Evolutionary conservation across 176 grass and related monocot genomes (phyloP), one percentile per base, ranked within the genome.

Genomic region (Carex myosuroides): DNA sequence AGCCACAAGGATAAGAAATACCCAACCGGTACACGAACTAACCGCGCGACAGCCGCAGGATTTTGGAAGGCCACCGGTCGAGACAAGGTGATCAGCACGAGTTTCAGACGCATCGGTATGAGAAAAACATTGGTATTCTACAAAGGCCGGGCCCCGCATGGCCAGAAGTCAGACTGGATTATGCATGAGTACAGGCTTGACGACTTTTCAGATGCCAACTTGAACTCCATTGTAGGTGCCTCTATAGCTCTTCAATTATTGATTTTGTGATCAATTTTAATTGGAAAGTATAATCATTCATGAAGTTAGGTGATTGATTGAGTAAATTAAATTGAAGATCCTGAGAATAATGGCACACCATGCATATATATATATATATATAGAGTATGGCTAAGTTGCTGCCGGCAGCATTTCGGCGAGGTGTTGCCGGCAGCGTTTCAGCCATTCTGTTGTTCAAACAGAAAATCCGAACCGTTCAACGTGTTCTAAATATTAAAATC

Each of bases 1-100:
- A 97, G 94, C 69, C 94, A 97, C 90, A 97, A 97, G 85, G 94
- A 97, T 80, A 94, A 94, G 76, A 97, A 97, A 76, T 97, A 97
- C 67, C 94, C 94, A 42, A 97, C 92, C 13, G 94, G 94, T 18
- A 97, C 94, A 12, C 85, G 94, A 29, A 97, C 94, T 3, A 97
- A 97, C 91, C 88, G 94, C 2, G 94, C 94, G 0, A 97, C 94
- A 52, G 83, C 94, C 0, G 92, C 90, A 10, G 94, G 94, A 0
- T 97, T 97, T 84, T 97, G 94, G 94, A 97, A 97, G 88, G 94
- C 94, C 37, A 97, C 94, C 0, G 94, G 94, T 6, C 91, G 94
- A 10, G 94, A 97, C 85, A 97, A 97, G 86, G 85, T 88, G 72
- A 97, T 97, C 85, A 88, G 85, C 88, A 68, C 69, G 44, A 82